Base-by-base conservation (phyloP, 768 basidiomycete species). In the Tylopilus subfusipes region DNA sequence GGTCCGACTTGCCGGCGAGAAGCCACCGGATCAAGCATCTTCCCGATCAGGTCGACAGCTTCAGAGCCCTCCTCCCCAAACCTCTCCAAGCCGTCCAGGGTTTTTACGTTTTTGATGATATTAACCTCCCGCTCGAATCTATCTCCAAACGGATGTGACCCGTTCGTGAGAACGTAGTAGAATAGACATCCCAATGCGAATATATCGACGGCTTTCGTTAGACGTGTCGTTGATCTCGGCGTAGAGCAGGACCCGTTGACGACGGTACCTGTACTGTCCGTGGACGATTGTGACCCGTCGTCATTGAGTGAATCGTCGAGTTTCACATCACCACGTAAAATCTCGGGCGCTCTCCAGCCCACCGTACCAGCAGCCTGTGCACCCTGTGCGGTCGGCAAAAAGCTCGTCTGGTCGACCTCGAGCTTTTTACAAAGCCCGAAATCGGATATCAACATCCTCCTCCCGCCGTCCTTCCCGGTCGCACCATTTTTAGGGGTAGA, bases 301-400 rank as follows among this genome's bases (percentile, higher is more conserved):
- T 85, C 85, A 6, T 74, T 73, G 19, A 81, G 72, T 29, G 78
- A 63, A 47, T 95, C 93, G 63, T 97, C 91, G 55, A 98, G 77
- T 68, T 90, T 91, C 53, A 99, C 96, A 51, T 97, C 93, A 3
- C 96, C 96, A 22, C 90, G 78, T 42, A 99, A 73, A 58, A 98
- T 94, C 73, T 99, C 97, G 0, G 97, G 97, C 0, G 97, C 97
- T 5, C 97, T 84, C 93, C 97, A 99, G 1, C 97, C 97, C 19
- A 95, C 88, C 1, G 95, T 96, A 14, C 97, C 97, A 11, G 91
- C 93, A 21, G 83, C 91, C 75, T 90, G 83, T 30, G 88, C 82
- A 7, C 96, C 93, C 64, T 95, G 88, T 16, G 85, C 84, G 0
- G 96, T 98, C 2, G 95, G 96, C 59, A 93, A 74, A 71, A 98